Conservation (phyloP, 345 rosid genomes). For the Salix arbutifolia region DNA sequence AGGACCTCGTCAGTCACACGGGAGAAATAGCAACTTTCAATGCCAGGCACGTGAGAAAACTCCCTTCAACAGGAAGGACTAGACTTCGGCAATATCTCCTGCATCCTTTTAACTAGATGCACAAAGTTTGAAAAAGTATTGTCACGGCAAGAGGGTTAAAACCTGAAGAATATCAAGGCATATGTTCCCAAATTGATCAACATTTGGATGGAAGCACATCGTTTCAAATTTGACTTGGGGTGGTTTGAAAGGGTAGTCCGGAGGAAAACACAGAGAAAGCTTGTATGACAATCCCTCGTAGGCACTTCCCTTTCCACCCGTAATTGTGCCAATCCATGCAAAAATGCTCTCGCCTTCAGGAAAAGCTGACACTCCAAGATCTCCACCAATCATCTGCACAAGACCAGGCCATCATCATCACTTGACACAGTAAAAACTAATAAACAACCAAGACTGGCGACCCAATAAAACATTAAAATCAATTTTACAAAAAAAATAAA, state of each 20-base stretch:
- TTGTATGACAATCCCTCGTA: constrained; percentile 28
- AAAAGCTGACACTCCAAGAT: constrained; percentile 29
- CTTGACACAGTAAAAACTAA: neutral
- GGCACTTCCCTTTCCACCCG: constrained; percentile 24
- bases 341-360: constrained; percentile 32
- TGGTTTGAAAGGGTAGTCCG: constrained; percentile 28
- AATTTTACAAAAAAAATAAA: neutral
- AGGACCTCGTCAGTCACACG: neutral
- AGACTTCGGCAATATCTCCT: neutral
- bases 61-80: neutral
- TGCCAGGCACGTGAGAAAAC: too few species aligned
- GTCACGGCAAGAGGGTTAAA: neutral
- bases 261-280: constrained; percentile 25
- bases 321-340: constrained; percentile 28
- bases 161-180: constrained; percentile 38
- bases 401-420: neutral
- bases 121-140: neutral
- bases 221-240: constrained; percentile 31
- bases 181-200: constrained; percentile 33
- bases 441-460: neutral
- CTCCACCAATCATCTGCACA: constrained; percentile 28
- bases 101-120: neutral
- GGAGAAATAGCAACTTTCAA: neutral
- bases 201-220: constrained; percentile 30
- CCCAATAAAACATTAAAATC: neutral